Conservation (phyloP, 2,329 filamentous ascomycete genomes). For the Botrytis galanthina region DNA sequence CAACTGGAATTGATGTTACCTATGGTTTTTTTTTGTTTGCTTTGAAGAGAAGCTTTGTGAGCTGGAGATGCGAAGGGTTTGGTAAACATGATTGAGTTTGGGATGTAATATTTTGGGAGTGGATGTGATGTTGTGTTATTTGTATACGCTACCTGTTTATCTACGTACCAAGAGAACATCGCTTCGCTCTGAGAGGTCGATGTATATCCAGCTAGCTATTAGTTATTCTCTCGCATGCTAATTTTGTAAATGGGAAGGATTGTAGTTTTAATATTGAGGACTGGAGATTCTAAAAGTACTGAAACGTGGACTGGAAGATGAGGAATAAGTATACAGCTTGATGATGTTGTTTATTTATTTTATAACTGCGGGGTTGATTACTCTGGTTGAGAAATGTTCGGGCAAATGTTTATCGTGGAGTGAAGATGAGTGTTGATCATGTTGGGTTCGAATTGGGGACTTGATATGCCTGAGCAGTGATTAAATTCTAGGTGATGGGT, state of each 20-base stretch:
- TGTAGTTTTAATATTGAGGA: no score
- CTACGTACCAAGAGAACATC: no score
- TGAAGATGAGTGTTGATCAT: neutral
- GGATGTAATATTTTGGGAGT: neutral
- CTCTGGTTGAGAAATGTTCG: neutral
- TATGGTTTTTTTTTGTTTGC: neutral
- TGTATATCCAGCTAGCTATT: neutral
- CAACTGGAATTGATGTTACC: neutral
- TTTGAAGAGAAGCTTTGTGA: neutral
- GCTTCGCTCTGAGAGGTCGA: neutral
- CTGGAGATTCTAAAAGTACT: neutral
- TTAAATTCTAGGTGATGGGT: rapidly evolving
- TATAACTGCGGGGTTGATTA: neutral
- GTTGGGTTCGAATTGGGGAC: neutral
- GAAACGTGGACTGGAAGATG: neutral
- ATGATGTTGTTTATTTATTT: neutral
- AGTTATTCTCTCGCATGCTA: neutral
- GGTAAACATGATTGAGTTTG: neutral
- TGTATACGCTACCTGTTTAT: neutral
- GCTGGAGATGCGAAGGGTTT: neutral
- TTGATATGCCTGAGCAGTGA: neutral
- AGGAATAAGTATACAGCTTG: neutral
- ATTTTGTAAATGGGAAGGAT: no score
- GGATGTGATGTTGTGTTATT: neutral
- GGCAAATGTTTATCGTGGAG: rapidly evolving